Evolutionary conservation across 768 basidiomycete species (phyloP).

Genomic region (Calocybe indica): DNA sequence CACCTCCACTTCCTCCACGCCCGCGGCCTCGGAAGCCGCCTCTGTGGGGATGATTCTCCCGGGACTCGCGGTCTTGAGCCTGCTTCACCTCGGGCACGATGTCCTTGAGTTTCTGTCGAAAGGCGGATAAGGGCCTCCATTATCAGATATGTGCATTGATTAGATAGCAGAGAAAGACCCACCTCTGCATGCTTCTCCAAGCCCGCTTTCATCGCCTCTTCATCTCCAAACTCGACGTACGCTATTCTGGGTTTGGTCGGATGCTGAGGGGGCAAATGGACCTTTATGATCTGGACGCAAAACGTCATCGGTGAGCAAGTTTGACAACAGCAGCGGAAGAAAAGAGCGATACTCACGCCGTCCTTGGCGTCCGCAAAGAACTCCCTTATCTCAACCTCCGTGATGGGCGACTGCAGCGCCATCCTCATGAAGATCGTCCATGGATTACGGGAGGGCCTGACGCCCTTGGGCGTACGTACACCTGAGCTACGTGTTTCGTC

Average conservation of each 20-base stretch:
- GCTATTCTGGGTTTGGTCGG: constrained; percentile 56
- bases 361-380: constrained; percentile 70
- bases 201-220: constrained; percentile 78
- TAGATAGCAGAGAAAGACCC: constrained; percentile 12
- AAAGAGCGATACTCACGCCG: constrained; percentile 41
- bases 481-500: constrained; percentile 47
- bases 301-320: too few relatives aligned
- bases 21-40: constrained; percentile 30
- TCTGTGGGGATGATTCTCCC: constrained; percentile 27
- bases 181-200: constrained; percentile 74
- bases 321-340: background rate
- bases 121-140: constrained; percentile 10
- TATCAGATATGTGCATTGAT: constrained; percentile 2
- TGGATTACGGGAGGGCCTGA: constrained; percentile 60
- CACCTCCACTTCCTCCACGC: constrained; percentile 50
- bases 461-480: constrained; percentile 64
- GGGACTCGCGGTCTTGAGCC: constrained; percentile 53
- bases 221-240: constrained; percentile 88
- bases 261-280: constrained; percentile 49
- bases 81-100: constrained; percentile 60
- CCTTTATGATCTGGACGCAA: constrained; percentile 52
- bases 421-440: constrained; percentile 85
- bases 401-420: constrained; percentile 35
- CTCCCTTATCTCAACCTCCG: constrained; percentile 63
- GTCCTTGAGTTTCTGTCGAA: constrained; percentile 63